Percentiles rank a stretch among this genome's conserved stretches.
These are phyloP conservation scores for Papilionanthe hybrid DNA, from an alignment of 116 monocot genomes.

Conservation along the genomic window DNA sequence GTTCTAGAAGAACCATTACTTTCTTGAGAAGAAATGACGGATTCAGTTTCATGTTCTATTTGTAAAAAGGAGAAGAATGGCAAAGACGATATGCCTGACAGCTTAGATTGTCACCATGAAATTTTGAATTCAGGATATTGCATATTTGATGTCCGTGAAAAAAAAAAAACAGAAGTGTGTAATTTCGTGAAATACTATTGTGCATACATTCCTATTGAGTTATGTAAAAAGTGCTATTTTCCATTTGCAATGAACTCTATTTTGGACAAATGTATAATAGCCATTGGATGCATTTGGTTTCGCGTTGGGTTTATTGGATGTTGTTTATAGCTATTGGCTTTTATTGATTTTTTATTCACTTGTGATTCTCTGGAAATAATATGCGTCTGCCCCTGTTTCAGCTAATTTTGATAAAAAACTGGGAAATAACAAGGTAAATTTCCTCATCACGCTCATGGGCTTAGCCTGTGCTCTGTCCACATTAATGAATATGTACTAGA, in stretches of 20 bases:
- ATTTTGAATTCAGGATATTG: too few relatives aligned
- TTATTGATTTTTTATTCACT: neutral
- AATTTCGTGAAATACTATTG: neutral
- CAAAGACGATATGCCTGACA: too few relatives aligned
- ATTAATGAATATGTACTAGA: too few relatives aligned
- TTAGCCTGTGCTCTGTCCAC: too few relatives aligned
- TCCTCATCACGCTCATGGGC: too few relatives aligned
- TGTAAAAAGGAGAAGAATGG: neutral
- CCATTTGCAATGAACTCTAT: neutral
- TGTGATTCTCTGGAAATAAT: too few relatives aligned
- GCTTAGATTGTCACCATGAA: too few relatives aligned
- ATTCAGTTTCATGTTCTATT: neutral
- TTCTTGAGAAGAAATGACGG: conserved; percentile 18
- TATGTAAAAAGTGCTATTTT: neutral
- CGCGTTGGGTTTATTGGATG: neutral
- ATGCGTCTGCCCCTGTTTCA: too few relatives aligned
- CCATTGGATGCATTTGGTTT: neutral
- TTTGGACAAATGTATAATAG: neutral
- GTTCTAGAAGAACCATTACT: conserved; percentile 66
- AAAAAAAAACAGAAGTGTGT: too few relatives aligned
- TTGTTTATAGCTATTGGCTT: neutral
- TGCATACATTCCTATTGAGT: neutral
- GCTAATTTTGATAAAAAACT: too few relatives aligned
- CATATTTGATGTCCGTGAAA: too few relatives aligned
- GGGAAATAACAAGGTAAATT: too few relatives aligned